These are phyloP conservation scores for Aphanomyces cochlioides DNA, from an alignment of 352 stramenopile species.

Conservation along the genomic window DNA sequence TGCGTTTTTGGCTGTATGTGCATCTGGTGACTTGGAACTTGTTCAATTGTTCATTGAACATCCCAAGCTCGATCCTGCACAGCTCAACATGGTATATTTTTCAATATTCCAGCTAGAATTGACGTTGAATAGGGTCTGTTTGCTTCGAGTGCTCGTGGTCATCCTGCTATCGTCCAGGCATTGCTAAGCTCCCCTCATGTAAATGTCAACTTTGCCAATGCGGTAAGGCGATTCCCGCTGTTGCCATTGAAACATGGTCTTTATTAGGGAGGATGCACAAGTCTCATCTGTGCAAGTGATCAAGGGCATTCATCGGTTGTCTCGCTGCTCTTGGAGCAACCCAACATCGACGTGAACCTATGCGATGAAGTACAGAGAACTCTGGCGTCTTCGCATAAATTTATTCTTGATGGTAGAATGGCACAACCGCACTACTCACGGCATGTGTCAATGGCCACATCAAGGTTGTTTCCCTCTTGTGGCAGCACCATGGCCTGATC, in stretches of 20 bases:
- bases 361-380: background rate
- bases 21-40: constrained; percentile 1
- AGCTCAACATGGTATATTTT: constrained; percentile 5
- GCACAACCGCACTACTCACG: background rate
- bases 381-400: background rate
- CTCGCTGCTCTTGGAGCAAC: background rate
- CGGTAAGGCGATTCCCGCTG: background rate
- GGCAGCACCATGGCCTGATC: background rate
- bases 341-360: background rate
- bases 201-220: constrained; percentile 5
- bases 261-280: background rate
- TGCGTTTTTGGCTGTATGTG: background rate
- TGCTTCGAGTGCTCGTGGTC: background rate
- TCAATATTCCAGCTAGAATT: background rate
- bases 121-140: background rate
- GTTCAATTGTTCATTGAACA: background rate
- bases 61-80: background rate
- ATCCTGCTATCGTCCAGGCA: background rate
- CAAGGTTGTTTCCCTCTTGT: background rate
- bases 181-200: background rate
- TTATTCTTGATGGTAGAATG: background rate
- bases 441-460: constrained; percentile 1
- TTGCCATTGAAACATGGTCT: too few species aligned
- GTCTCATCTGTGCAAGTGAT: background rate
- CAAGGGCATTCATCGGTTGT: background rate